These are phyloP conservation scores for Piper betle DNA, from an alignment of 164 flowering plant genomes.

Conservation along the genomic window DNA sequence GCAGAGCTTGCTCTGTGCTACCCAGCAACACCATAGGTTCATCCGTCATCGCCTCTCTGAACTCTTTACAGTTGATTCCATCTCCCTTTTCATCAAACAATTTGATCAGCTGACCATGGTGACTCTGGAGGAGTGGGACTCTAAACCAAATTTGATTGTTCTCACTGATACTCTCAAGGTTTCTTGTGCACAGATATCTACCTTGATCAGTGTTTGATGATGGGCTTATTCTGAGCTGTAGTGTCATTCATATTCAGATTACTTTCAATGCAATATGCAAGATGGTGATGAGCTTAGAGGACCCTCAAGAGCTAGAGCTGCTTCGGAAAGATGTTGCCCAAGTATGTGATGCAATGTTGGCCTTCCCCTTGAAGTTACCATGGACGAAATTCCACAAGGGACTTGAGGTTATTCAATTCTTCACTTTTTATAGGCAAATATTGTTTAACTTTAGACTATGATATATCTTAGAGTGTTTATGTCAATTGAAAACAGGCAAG, in stretches of 20 bases:
- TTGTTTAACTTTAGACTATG: background rate
- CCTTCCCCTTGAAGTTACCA: constrained; percentile 38
- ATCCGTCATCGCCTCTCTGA: constrained; percentile 26
- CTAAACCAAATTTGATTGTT: constrained; percentile 18
- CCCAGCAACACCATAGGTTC: constrained; percentile 28
- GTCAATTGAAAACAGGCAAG: constrained; percentile 28
- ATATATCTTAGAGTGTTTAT: background rate
- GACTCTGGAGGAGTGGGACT: constrained; percentile 27
- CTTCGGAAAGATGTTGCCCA: constrained; percentile 23
- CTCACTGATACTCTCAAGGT: constrained; percentile 41
- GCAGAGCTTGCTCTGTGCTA: constrained; percentile 43
- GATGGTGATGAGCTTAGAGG: constrained; percentile 34
- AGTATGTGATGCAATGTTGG: constrained; percentile 36
- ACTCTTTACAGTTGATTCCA: constrained; percentile 20
- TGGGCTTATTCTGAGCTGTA: background rate
- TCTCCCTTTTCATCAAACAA: constrained; percentile 17
- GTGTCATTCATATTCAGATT: constrained; percentile 16
- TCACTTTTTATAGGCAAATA: background rate
- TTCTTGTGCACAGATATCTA: background rate
- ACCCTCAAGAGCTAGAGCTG: constrained; percentile 14
- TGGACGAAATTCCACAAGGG: constrained; percentile 30
- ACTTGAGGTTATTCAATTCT: background rate
- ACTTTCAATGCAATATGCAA: constrained; percentile 43
- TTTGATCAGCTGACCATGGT: constrained; percentile 25
- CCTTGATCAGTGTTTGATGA: background rate